Evolutionary conservation across 108 stramenopile genomes (phyloP), one percentile per base, ranked within the genome.

Genomic region (Skeletonema marinoi): DNA sequence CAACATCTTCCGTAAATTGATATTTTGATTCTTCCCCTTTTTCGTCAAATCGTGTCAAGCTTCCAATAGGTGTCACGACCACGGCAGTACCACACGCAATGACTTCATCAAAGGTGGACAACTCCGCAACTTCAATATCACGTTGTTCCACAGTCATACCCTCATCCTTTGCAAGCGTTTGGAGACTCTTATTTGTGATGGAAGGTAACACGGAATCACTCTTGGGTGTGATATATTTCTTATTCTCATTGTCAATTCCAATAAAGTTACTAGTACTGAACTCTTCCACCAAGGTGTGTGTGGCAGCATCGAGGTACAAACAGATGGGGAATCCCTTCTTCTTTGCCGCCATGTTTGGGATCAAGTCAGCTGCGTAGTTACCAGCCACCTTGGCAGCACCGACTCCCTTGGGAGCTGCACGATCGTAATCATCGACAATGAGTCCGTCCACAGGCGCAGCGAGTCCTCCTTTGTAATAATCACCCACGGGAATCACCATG

Each of bases 251-350:
- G 70, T 94, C 85, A 68, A 99, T 97, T 32, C 95, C 99, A 17
- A 98, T 92, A 85, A 99, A 99, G 84, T 99, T 99, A 41, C 96
- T 97, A 16, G 99, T 99, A 74, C 93, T 94, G 83, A 99, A 99
- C 80, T 99, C 99, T 86, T 99, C 99, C 17, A 99, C 80, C 42
- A 66, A 77, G 32, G 87, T 87, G 75, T 96, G 96, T 25, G 97
- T 97, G 59, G 88, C 86, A 32, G 99, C 94, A 89, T 99, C 99
- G 36, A 98, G 73, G 80, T 99, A 99, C 59, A 99, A 78, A 31
- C 95, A 96, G 77, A 99, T 97, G 36, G 97, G 98, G 72, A 81
- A 99, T 59, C 99, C 99, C 78, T 91, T 90, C 87, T 98, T 94
- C 84, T 98, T 98, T 51, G 92, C 94, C 73, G 89, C 58, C 89